These are phyloP conservation scores for Rauvolfia tetraphylla DNA, from an alignment of 257 asterid species.

Conservation along the genomic window DNA sequence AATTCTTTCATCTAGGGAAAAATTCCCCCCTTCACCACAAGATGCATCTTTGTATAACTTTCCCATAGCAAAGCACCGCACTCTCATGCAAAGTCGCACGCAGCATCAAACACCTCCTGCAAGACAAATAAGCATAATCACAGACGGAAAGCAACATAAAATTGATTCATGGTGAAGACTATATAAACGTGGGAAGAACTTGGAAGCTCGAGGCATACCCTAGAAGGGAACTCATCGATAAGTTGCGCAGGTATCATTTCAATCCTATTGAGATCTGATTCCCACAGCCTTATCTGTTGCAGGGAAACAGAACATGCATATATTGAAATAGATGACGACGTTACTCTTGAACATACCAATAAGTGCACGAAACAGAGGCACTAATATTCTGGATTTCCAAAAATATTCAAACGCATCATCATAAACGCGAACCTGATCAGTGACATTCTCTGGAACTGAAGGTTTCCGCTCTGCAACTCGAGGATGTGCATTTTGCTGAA, in stretches of 20 bases:
- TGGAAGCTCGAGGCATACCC: slow-evolving; percentile 37
- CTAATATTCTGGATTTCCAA: no score
- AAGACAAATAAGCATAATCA: slow-evolving; percentile 1
- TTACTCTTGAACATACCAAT: no score
- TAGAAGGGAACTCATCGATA: slow-evolving; percentile 81
- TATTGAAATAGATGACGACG: background rate
- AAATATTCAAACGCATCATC: background rate
- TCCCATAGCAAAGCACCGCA: slow-evolving; percentile 82
- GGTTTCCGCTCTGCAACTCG: slow-evolving; percentile 84
- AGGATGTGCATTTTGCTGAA: slow-evolving; percentile 98
- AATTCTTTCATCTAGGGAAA: slow-evolving; percentile 75
- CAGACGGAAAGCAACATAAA: background rate
- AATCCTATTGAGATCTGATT: slow-evolving; percentile 88
- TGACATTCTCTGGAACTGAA: slow-evolving; percentile 92
- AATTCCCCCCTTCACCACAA: slow-evolving; percentile 76
- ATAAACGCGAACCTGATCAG: slow-evolving; percentile 73
- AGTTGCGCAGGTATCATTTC: slow-evolving; percentile 64
- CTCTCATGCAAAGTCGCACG: slow-evolving; percentile 83
- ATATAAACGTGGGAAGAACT: background rate
- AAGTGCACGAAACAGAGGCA: background rate
- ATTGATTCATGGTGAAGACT: background rate
- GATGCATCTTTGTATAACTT: slow-evolving; percentile 63
- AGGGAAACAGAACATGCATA: slow-evolving; percentile 4
- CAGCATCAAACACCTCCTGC: slow-evolving; percentile 85
- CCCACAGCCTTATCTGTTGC: slow-evolving; percentile 87